Evolutionary conservation across 2,329 filamentous ascomycete species (phyloP), one percentile per base, ranked within the genome.

Genomic region (Paracoccidioides lutzii): DNA sequence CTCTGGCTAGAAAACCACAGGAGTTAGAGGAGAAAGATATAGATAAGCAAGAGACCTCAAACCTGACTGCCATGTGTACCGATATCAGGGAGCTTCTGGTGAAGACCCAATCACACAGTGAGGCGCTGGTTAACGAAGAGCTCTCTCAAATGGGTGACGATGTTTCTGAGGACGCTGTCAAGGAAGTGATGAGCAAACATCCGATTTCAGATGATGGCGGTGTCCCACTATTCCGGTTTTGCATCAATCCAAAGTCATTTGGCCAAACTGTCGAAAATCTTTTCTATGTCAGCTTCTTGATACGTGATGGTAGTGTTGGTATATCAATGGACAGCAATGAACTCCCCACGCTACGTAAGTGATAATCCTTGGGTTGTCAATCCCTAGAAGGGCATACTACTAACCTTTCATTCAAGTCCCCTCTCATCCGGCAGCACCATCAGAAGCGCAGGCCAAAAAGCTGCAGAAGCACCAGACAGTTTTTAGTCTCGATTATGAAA

Each of bases 211-310:
- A 78, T 15, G 82, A 83, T 2, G 84, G 83, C 1, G 87, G 88
- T 14, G 80, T 95, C 3, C 82, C 87, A 52, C 72, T 96, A 10
- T 85, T 96, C 68, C 83, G 86, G 53, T 97, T 96, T 62, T 88
- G 90, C 43, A 80, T 97, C 60, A 95, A 98, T 63, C 93, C 93
- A 0, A 75, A 75, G 42, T 95, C 89, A 0, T 98, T 97, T 64
- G 88, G 88, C 0, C 93, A 98, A 70, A 95, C 90, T 0, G 84
- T 98, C 5, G 93, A 98, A 68, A 98, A 98, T 64, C 77, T 98
- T 64, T 98, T 98, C 70, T 97, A 97, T 68, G 81, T 95, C 62
- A 94, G 88, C 67, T 98, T 98, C 66, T 74, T 98, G 58, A 89
- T 97, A 58, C 83, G 88, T 57, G 93, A 98, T 71, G 90, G 90